Conservation (phyloP, 768 basidiomycete species). For the Pleurotus eryngii region DNA sequence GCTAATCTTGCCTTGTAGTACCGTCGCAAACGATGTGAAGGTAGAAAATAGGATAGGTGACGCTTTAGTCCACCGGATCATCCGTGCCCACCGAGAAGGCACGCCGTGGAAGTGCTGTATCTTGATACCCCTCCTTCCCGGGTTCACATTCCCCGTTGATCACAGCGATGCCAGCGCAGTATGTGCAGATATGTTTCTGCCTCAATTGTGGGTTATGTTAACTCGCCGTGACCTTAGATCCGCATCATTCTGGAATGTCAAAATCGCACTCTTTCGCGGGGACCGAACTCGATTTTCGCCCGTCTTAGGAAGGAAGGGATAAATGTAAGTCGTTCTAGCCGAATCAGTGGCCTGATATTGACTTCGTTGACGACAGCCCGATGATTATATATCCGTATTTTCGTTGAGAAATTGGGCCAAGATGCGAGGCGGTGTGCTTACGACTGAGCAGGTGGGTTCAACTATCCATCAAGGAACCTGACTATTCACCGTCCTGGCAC, state of each 20-base stretch:
- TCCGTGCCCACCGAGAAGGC: conserved; percentile 77
- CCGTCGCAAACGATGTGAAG: conserved; percentile 77
- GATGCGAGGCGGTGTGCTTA: conserved; percentile 75
- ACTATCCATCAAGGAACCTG: conserved; percentile 1
- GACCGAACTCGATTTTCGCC: conserved; percentile 88
- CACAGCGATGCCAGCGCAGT: conserved; percentile 91
- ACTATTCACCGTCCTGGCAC: conserved; percentile 5
- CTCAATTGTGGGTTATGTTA: background rate
- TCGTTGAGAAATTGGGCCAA: conserved; percentile 93
- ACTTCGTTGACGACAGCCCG: conserved; percentile 71
- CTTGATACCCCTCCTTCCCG: conserved; percentile 87
- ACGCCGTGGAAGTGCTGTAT: conserved; percentile 92
- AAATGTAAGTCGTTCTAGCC: conserved; percentile 63
- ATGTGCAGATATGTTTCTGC: conserved; percentile 24
- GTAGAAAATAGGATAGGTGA: conserved; percentile 95
- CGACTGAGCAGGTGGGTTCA: conserved; percentile 77
- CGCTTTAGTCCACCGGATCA: conserved; percentile 86
- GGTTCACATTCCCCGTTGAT: conserved; percentile 91
- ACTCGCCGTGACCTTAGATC: conserved; percentile 42
- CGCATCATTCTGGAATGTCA: conserved; percentile 96
- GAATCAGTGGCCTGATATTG: no score
- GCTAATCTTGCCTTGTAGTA: conserved; percentile 39
- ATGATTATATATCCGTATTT: conserved; percentile 89
- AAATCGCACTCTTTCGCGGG: conserved; percentile 82
- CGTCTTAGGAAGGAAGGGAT: conserved; percentile 84